These are phyloP conservation scores for Nissolia schottii DNA, from an alignment of 306 rosid genomes.

Conservation along the genomic window DNA sequence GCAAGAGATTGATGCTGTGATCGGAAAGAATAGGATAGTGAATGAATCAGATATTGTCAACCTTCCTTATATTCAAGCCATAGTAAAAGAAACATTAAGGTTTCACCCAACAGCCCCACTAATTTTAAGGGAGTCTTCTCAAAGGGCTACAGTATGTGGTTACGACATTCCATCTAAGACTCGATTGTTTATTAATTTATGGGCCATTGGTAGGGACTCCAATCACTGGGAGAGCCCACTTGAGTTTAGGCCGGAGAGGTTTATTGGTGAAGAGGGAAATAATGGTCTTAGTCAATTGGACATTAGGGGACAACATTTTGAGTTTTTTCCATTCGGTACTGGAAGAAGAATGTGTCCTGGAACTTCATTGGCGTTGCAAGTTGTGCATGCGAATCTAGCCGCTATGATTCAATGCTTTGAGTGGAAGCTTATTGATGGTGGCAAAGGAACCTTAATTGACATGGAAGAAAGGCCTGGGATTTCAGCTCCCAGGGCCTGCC, in stretches of 20 bases:
- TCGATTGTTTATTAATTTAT: too few species aligned
- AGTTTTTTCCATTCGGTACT: conserved; percentile 58
- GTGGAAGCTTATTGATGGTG: conserved; percentile 38
- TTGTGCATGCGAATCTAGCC: conserved; percentile 42
- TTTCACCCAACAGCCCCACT: too few species aligned
- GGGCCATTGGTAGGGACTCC: too few species aligned
- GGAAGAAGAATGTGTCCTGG: conserved; percentile 65
- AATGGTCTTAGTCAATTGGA: conserved; percentile 27
- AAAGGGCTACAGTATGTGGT: too few species aligned
- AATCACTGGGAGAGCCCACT: conserved; percentile 44
- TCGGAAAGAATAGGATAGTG: conserved; percentile 54
- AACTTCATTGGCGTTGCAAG: conserved; percentile 37
- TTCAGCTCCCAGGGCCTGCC: conserved; percentile 47
- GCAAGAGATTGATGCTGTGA: conserved; percentile 29
- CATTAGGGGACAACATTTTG: conserved; percentile 49
- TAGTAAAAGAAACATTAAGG: too few species aligned
- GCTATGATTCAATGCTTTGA: conserved; percentile 55
- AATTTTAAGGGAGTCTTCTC: too few species aligned
- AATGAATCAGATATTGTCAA: conserved; percentile 63
- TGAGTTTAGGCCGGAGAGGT: conserved; percentile 53
- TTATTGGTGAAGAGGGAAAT: conserved; percentile 17
- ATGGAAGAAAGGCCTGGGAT: conserved; percentile 55
- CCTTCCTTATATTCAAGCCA: too few species aligned
- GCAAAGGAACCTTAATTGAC: conserved; percentile 18
- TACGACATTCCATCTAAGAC: too few species aligned